phyloP scores from a whole-genome alignment of 2,329 filamentous ascomycete genomes.

The Cladophialophora psammophila region DNA sequence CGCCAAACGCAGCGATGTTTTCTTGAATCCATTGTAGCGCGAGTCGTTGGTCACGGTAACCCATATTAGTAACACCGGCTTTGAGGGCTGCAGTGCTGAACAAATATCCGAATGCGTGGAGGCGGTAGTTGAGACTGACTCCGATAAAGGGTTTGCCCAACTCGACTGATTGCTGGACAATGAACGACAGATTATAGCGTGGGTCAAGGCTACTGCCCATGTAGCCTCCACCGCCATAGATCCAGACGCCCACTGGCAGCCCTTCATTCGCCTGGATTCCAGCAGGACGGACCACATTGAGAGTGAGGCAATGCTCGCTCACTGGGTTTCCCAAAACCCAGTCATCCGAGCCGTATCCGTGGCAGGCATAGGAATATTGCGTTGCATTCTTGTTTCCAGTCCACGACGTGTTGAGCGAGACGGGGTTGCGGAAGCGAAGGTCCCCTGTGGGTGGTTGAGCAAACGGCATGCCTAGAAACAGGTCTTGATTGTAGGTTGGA shows the following conservation, averaged over 20 bases:
- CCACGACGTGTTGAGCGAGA: slow-evolving; percentile 58
- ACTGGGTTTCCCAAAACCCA: slow-evolving; percentile 39
- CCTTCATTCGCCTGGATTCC: slow-evolving; percentile 48
- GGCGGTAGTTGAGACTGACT: slow-evolving; percentile 63
- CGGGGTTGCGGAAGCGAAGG: slow-evolving; percentile 62
- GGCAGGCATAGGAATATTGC: slow-evolving; percentile 56
- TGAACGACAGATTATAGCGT: slow-evolving; percentile 69
- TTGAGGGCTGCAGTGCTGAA: slow-evolving; percentile 45
- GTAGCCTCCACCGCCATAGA: slow-evolving; percentile 61
- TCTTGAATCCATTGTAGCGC: slow-evolving; percentile 50
- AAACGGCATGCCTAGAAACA: slow-evolving; percentile 47
- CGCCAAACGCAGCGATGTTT: slow-evolving; percentile 48
- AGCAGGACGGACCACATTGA: slow-evolving; percentile 62
- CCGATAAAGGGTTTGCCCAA: slow-evolving; percentile 63
- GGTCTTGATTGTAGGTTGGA: slow-evolving; percentile 56
- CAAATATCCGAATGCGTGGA: slow-evolving; percentile 62
- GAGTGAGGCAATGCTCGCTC: slow-evolving; percentile 58
- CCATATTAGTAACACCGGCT: slow-evolving; percentile 61
- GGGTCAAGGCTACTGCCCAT: slow-evolving; percentile 58
- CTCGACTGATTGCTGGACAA: slow-evolving; percentile 62
- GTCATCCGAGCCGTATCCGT: slow-evolving; percentile 55
- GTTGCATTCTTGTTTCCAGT: slow-evolving; percentile 52
- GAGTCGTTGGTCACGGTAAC: slow-evolving; percentile 53
- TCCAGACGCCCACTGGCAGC: slow-evolving; percentile 68
- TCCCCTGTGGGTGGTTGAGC: slow-evolving; percentile 53